Percentiles rank a stretch among this genome's conserved stretches.
Conservation (phyloP, 2,329 filamentous ascomycete species). For the Alternaria hordeiaustralica region DNA sequence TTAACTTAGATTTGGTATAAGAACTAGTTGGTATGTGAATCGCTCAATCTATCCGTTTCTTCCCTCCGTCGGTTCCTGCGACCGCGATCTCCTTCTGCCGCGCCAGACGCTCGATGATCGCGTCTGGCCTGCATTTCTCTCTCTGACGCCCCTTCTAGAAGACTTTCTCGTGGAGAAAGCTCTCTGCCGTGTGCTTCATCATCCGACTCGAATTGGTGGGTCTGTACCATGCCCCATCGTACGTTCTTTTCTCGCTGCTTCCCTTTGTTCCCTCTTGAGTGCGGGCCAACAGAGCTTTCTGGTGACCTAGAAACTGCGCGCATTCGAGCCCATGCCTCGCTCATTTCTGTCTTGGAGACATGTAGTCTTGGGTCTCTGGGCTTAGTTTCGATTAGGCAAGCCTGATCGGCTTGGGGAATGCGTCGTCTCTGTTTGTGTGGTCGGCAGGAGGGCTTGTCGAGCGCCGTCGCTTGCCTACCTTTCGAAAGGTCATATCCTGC, state of each 20-base stretch:
- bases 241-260: slow-evolving; percentile 2
- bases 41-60: not conserved
- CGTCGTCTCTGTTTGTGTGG: not conserved
- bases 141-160: not conserved
- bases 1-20: not conserved
- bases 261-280: not conserved
- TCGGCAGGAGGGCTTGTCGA: not conserved
- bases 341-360: slow-evolving; percentile 12
- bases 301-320: slow-evolving; percentile 6
- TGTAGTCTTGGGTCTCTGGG: not conserved
- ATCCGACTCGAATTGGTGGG: not conserved
- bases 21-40: not conserved
- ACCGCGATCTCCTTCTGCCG: not conserved
- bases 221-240: slow-evolving; percentile 9
- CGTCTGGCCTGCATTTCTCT: not conserved
- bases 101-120: not conserved
- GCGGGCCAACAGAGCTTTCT: not conserved
- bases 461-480: not conserved
- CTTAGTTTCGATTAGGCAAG: not conserved
- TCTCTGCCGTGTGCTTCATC: not conserved
- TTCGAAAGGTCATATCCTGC: not conserved
- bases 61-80: not conserved
- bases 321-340: slow-evolving; percentile 24
- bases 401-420: not conserved
- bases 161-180: not conserved